Conservation (phyloP, 83 land plant species). For the Diphasiastrum complanatum region DNA sequence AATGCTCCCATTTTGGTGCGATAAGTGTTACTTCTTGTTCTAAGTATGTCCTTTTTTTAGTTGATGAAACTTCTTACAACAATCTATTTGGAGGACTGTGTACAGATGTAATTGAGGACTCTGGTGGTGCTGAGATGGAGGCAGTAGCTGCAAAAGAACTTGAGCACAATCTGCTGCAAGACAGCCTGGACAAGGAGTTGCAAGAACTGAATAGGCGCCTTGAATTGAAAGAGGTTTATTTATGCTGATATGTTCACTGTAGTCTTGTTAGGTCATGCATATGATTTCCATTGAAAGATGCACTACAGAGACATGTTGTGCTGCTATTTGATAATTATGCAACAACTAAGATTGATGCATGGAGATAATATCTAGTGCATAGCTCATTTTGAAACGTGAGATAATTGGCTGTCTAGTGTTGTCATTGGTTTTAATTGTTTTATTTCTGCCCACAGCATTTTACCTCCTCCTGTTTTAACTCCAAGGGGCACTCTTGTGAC, state of each 20-base stretch:
- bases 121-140: slow-evolving; percentile 59
- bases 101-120: slow-evolving; percentile 33
- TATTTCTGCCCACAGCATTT: no score
- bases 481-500: no score
- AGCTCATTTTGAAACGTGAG: no score
- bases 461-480: no score
- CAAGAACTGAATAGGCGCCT: slow-evolving; percentile 74
- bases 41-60: background rate
- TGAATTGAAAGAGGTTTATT: slow-evolving; percentile 85
- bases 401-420: no score
- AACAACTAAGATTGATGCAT: no score
- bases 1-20: background rate
- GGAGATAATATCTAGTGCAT: no score
- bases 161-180: slow-evolving; percentile 78
- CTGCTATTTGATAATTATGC: no score
- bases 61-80: background rate
- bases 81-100: background rate
- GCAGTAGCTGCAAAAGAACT: slow-evolving; percentile 57
- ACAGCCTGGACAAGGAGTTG: slow-evolving; percentile 71
- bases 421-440: no score
- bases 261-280: background rate
- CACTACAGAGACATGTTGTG: background rate
- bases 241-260: background rate
- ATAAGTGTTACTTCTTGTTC: background rate
- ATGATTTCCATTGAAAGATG: background rate